Evolutionary conservation across 140 eudicot species (phyloP), one percentile per base, ranked within the genome.

Genomic region (Artemisia princeps): DNA sequence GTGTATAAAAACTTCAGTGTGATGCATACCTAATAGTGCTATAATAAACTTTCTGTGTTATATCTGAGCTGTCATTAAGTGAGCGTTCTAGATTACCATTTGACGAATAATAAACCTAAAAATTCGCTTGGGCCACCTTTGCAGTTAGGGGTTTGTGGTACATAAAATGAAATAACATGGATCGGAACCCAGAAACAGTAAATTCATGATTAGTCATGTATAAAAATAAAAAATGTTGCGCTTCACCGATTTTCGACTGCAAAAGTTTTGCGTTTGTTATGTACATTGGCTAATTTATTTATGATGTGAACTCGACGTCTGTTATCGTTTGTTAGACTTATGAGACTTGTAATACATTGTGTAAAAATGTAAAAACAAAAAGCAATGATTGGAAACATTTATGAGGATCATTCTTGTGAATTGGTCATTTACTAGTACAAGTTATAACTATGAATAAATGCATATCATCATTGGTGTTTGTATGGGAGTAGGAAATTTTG

Each of bases 351-450:
- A 46, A 12, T 11, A 12, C 14, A 46, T 46, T 46, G 13, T 46
- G 19, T 17, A 20, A 46, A 3, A 11, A 4, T 9, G 3, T 0
- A 9, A 8, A 12, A 8, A 48, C 4, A 58, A 24, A 65, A 46
- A 42, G 37, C 26, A 56, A 76, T 70, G 76, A 70, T 62, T 76
- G 76, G 68, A 70, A 13, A 62, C 55, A 69, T 76, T 63, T 76
- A 69, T 63, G 75, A 48, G 12, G 68, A 17, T 6, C 20, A 28
- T 49, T 55, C 26, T 55, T 48, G 60, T 48, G 75, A 42, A 63
- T 44, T 53, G 61, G 53, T 73, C 19, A 44, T n/a, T 61, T 53
- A 72, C 67, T 62, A 54, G 70, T 52, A 60, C 65, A 68, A 69
- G 74, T 19, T 40, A 22, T 22, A 58, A 33, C 66, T 62, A 54